Base-by-base conservation (phyloP, 179 eudicot genomes). In the Spinacia oleracea region DNA sequence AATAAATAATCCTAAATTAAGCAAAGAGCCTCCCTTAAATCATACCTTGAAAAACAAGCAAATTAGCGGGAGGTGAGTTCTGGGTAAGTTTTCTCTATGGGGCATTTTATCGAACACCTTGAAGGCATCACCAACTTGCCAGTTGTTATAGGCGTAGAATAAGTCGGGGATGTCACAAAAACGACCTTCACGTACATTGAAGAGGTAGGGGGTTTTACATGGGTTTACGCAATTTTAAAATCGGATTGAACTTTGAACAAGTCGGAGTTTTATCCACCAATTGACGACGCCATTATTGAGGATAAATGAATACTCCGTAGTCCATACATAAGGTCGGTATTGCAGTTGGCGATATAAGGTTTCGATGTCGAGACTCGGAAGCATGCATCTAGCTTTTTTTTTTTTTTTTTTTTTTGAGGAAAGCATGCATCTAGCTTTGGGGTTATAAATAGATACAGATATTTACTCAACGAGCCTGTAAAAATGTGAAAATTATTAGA, bases 61-160 rank as follows among this genome's bases (percentile, higher is more conserved):
- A 31, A 9, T 38, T 38, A 64, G 2, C 21, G 40, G 21, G 0
- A 64, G n/a, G 66, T 60, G 31, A 25, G 35, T 27, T 27, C 35
- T 60, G 40, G 53, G 25, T 7, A 12, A 56, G 48, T 50, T 51
- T 67, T 67, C 35, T n/a, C 10, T 34, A 16, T 53, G 45, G 16
- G 74, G 29, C 67, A 77, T 77, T 77, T 69, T 15, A 43, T 68
- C 80, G 59, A 77, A 77, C 32, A 77, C 55, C 20, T 68, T 69
- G 31, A 15, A 56, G 64, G 80, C 74, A 55, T 68, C 25, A 40
- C 8, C 20, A 70, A 21, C 5, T 14, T 70, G 21, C 7, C 23
- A 65, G 70, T 3, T 23, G 15, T 58, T 60, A 9, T 25, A 25
- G 4, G 65, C 2, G 16, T 60, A 9, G 65, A 60, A 60, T 25